Evolutionary conservation across 2,329 filamentous ascomycete species (phyloP).

Genomic region (Claviceps monticola): DNA sequence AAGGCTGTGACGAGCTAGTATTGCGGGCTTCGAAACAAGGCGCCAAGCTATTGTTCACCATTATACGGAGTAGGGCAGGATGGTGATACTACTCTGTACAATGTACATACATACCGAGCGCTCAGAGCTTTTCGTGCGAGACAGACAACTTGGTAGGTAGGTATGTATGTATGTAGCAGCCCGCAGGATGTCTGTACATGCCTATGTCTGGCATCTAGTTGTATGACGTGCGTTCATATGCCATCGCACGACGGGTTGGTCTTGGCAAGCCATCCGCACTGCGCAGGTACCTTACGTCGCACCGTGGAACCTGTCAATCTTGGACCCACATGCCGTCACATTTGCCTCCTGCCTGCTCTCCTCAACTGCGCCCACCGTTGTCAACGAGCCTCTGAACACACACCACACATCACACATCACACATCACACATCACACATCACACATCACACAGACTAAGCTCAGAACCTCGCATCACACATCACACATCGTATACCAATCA

Average conservation of each 20-base stretch:
- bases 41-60: no score
- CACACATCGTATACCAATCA: no score
- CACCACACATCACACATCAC: not conserved
- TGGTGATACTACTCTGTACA: no score
- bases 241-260: not conserved
- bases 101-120: no score
- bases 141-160: not conserved
- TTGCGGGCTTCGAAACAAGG: no score
- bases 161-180: not conserved
- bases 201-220: not conserved
- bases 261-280: not conserved
- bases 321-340: not conserved
- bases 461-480: not conserved
- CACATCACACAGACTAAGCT: not conserved
- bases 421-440: not conserved
- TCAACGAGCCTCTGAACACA: not conserved
- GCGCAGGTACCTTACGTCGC: not conserved
- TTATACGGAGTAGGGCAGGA: no score
- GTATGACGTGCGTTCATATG: not conserved
- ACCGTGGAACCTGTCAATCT: slow-evolving; percentile 1
- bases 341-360: no score
- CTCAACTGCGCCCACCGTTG: not conserved
- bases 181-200: not conserved
- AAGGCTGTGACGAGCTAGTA: not conserved
- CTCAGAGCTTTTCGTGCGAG: no score